phyloP scores from a whole-genome alignment of 257 asterid genomes.

The Cynanchum wilfordii region DNA sequence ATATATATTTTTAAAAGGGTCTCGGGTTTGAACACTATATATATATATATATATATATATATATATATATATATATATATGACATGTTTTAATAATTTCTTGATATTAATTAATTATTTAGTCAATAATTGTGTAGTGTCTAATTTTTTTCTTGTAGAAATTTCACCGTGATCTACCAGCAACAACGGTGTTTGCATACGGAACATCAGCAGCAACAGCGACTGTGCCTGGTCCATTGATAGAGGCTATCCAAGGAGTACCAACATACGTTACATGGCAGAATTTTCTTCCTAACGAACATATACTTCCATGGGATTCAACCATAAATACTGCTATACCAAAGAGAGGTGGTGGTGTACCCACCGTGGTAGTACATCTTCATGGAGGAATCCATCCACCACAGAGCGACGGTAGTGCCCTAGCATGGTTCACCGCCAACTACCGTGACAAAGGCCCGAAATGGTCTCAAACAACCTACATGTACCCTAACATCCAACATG shows the following conservation, averaged over 20 bases:
- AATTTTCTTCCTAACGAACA: constrained; percentile 7
- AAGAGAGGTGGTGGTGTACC: constrained; percentile 7
- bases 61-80: too few relatives aligned
- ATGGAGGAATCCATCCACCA: constrained; percentile 15
- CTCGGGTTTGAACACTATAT: neutral
- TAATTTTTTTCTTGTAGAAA: constrained; percentile 1
- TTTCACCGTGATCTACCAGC: constrained; percentile 16
- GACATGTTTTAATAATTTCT: too few relatives aligned
- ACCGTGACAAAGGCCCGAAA: constrained; percentile 3
- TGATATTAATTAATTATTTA: neutral
- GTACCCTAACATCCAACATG: constrained; percentile 13
- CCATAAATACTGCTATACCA: constrained; percentile 1
- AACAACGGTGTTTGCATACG: constrained; percentile 14
- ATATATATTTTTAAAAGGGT: too few relatives aligned
- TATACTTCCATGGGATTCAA: constrained; percentile 12
- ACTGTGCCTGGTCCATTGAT: constrained; percentile 14
- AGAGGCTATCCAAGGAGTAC: constrained; percentile 3
- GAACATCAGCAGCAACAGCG: constrained; percentile 12
- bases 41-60: too few relatives aligned
- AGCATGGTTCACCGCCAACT: constrained; percentile 16
- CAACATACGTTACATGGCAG: neutral
- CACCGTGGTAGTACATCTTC: constrained; percentile 12
- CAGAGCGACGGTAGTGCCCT: constrained; percentile 14
- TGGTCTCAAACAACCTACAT: constrained; percentile 3
- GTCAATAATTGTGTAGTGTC: neutral